Evolutionary conservation across 192 early-diverging fungal species (phyloP).

Genomic region (Entophlyctis luteolus): DNA sequence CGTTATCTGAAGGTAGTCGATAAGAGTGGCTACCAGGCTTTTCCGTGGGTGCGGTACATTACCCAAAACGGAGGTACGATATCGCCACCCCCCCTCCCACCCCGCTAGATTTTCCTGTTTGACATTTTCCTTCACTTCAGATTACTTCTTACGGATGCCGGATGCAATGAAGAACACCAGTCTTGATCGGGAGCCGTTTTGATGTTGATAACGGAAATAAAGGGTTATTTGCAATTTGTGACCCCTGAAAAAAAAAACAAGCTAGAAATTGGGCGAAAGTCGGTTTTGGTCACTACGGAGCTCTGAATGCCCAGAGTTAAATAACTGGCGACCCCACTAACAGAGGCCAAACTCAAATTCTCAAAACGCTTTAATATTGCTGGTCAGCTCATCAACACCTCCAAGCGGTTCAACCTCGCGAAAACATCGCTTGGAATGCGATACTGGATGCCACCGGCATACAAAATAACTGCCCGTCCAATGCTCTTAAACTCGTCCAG

Average conservation of each 20-base stretch:
- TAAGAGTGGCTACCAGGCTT: conserved; percentile 90
- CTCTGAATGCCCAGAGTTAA: too few relatives aligned
- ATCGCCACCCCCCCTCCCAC: too few relatives aligned
- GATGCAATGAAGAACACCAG: conserved; percentile 74
- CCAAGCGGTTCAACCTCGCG: conserved; percentile 70
- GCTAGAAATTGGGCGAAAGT: too few relatives aligned
- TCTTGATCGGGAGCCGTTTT: conserved; percentile 27
- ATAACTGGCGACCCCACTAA: too few relatives aligned
- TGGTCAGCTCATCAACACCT: conserved; percentile 55
- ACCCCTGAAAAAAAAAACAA: too few relatives aligned
- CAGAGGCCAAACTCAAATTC: too few relatives aligned
- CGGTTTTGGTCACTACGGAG: too few relatives aligned
- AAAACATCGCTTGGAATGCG: conserved; percentile 78
- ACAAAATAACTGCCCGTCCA: conserved; percentile 70
- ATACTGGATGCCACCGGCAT: conserved; percentile 82
- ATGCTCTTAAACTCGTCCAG: conserved; percentile 54
- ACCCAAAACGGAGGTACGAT: conserved; percentile 61
- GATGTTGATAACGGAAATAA: too few relatives aligned
- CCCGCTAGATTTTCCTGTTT: not conserved
- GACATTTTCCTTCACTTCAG: conserved; percentile 31
- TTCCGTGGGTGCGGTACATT: conserved; percentile 99
- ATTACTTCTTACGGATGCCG: conserved; percentile 91
- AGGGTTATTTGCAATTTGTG: too few relatives aligned
- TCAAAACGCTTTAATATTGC: too few relatives aligned
- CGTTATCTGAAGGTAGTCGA: conserved; percentile 97